phyloP scores from a whole-genome alignment of 2,329 filamentous ascomycete genomes.

The Zasmidium cellare region DNA sequence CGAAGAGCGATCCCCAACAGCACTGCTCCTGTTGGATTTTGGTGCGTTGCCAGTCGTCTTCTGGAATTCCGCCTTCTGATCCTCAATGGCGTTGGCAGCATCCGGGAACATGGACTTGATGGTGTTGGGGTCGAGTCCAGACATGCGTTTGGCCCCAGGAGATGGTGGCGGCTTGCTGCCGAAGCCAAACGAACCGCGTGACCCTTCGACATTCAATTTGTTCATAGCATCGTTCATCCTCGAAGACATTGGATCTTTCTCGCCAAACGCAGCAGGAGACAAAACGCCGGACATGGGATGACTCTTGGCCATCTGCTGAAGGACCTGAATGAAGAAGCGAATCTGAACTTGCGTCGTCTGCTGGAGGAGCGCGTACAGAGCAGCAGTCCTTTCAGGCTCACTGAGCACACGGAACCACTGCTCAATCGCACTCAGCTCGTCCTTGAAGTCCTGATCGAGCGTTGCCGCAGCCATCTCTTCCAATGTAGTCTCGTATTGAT shows the following conservation, averaged over 20 bases:
- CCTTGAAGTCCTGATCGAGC: slow-evolving; percentile 99
- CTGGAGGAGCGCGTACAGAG: slow-evolving; percentile 90
- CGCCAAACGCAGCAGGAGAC: slow-evolving; percentile 87
- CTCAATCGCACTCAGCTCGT: slow-evolving; percentile 97
- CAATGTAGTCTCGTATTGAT: slow-evolving; percentile 97
- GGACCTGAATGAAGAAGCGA: slow-evolving; percentile 96
- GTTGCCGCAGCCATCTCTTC: slow-evolving; percentile 99
- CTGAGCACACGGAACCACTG: slow-evolving; percentile 99
- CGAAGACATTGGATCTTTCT: slow-evolving; percentile 98
- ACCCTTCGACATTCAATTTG: slow-evolving; percentile 84
- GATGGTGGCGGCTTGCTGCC: slow-evolving; percentile 70
- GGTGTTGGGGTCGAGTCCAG: slow-evolving; percentile 85
- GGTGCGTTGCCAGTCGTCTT: slow-evolving; percentile 90
- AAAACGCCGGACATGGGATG: slow-evolving; percentile 95
- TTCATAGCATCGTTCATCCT: slow-evolving; percentile 95
- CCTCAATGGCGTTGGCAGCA: slow-evolving; percentile 95
- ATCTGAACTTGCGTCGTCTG: slow-evolving; percentile 99
- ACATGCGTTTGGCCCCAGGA: slow-evolving; percentile 79
- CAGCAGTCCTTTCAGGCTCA: slow-evolving; percentile 93
- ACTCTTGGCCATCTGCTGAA: slow-evolving; percentile 98
- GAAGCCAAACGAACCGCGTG: slow-evolving; percentile 76
- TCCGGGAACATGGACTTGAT: slow-evolving; percentile 99
- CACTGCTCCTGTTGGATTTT: slow-evolving; percentile 89
- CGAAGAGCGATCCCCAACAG: slow-evolving; percentile 74
- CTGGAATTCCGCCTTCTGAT: slow-evolving; percentile 96